Conservation (phyloP, 2,329 filamentous ascomycete species). For the Aureobasidium namibiae region DNA sequence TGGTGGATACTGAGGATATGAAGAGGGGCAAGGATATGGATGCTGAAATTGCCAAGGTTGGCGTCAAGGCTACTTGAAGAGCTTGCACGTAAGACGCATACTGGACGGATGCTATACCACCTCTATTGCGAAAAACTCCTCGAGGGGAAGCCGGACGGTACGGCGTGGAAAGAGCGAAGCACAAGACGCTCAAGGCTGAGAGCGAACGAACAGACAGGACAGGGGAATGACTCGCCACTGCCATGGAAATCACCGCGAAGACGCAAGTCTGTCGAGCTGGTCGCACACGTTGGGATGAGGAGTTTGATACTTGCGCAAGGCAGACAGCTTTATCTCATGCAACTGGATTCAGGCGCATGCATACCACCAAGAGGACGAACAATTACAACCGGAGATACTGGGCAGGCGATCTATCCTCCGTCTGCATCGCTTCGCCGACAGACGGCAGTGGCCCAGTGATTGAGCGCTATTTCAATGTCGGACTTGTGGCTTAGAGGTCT, state of each 20-base stretch:
- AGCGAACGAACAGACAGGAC: not conserved
- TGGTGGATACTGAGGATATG: conserved; percentile 53
- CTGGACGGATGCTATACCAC: not conserved
- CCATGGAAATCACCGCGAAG: too few species aligned
- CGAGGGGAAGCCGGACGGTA: too few species aligned
- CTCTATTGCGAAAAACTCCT: too few species aligned
- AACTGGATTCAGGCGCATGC: not conserved
- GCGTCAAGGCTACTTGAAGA: conserved; percentile 10
- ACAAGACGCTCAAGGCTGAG: not conserved
- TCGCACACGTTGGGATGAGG: not conserved
- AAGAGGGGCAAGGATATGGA: conserved; percentile 30
- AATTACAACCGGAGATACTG: not conserved
- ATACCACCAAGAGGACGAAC: not conserved
- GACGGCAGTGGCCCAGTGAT: not conserved
- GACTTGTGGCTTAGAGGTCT: not conserved
- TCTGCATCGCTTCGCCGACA: not conserved
- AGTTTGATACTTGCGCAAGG: not conserved
- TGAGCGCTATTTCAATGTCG: not conserved
- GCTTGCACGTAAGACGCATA: not conserved
- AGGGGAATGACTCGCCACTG: too few species aligned
- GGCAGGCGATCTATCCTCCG: not conserved
- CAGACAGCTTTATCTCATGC: not conserved
- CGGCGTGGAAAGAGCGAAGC: not conserved
- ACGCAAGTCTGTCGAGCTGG: not conserved
- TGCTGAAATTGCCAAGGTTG: conserved; percentile 12